Conservation (phyloP, 768 basidiomycete genomes). For the Trametes punicea region DNA sequence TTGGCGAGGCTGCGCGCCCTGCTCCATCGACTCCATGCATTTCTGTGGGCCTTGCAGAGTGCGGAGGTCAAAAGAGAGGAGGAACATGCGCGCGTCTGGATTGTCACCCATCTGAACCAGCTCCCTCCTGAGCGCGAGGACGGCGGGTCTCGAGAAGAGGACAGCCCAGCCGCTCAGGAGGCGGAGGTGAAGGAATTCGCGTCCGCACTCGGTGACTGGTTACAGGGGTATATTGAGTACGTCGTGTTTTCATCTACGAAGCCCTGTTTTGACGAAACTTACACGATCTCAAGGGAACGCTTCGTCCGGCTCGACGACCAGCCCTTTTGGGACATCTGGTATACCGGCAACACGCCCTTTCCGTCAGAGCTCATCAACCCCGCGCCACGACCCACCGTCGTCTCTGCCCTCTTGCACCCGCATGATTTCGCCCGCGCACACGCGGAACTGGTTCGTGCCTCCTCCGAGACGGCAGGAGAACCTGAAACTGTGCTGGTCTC, state of each 20-base stretch:
- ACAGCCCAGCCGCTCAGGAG: background rate
- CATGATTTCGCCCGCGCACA: slow-evolving; percentile 40
- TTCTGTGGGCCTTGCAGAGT: slow-evolving; percentile 35
- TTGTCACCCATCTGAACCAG: slow-evolving; percentile 14
- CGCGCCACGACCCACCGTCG: slow-evolving; percentile 55
- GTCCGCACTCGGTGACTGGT: slow-evolving; percentile 44
- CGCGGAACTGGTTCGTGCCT: slow-evolving; percentile 5
- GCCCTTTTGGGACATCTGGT: slow-evolving; percentile 71
- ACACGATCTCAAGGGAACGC: slow-evolving; percentile 37
- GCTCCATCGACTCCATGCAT: slow-evolving; percentile 39
- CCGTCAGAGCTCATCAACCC: slow-evolving; percentile 75
- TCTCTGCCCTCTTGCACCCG: slow-evolving; percentile 61
- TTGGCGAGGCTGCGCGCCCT: slow-evolving; percentile 34
- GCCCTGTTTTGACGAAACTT: background rate
- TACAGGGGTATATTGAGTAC: slow-evolving; percentile 49
- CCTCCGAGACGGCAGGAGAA: background rate
- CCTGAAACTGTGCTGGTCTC: too few relatives aligned
- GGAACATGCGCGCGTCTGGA: slow-evolving; percentile 24
- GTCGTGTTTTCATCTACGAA: slow-evolving; percentile 17
- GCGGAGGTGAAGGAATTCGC: slow-evolving; percentile 16
- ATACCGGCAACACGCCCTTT: slow-evolving; percentile 60
- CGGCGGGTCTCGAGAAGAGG: background rate
- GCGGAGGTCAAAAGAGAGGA: slow-evolving; percentile 34
- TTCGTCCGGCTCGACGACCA: slow-evolving; percentile 47
- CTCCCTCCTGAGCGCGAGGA: slow-evolving; percentile 8